Conservation (phyloP, 129 eudicot genomes). For the Gnaphalium uliginosum region DNA sequence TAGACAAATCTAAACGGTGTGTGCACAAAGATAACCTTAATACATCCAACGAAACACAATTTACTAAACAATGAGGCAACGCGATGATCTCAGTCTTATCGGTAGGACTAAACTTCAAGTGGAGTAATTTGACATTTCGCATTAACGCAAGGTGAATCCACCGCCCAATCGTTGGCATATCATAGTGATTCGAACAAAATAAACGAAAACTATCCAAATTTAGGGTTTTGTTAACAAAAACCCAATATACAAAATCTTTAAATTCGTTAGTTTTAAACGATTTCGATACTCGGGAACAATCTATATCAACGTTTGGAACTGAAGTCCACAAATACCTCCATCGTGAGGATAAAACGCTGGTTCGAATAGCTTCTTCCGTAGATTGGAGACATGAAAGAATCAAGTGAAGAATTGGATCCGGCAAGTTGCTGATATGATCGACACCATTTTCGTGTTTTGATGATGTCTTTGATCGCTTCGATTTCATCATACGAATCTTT, state of each 20-base stretch:
- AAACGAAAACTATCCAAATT: constrained; percentile 20
- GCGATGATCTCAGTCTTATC: not conserved
- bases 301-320: constrained; percentile 10
- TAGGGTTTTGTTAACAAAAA: constrained; percentile 4
- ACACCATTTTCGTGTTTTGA: not conserved
- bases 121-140: constrained; percentile 13
- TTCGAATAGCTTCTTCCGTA: constrained; percentile 21
- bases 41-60: constrained; percentile 15
- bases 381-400: constrained; percentile 15
- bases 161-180: not conserved
- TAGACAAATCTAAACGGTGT: constrained; percentile 9
- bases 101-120: not conserved
- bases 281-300: not conserved
- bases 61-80: constrained; percentile 8
- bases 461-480: not conserved
- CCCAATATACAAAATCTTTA: constrained; percentile 1
- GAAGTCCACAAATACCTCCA: constrained; percentile 33
- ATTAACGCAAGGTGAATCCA: constrained; percentile 21
- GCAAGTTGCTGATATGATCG: constrained; percentile 21
- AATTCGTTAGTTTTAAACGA: not conserved
- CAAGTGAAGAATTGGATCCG: constrained; percentile 25
- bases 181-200: not conserved
- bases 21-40: not conserved
- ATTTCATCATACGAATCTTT: constrained; percentile 9
- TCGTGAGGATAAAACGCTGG: constrained; percentile 22